Conservation (phyloP, 1,284 basidiomycete species). For the Bjerkandera adusta region DNA sequence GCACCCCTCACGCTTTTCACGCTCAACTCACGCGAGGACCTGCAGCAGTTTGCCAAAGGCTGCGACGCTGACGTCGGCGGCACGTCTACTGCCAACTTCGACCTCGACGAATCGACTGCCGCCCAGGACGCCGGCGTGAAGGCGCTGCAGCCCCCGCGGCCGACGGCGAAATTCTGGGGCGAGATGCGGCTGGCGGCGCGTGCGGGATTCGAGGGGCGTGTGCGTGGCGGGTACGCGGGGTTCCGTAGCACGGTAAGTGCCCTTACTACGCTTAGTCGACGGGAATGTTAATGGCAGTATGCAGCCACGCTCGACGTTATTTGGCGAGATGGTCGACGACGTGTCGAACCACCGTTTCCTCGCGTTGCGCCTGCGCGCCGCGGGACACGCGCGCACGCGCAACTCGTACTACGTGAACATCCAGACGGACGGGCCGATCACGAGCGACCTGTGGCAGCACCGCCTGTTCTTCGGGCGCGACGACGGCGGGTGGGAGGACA, state of each 20-base stretch:
- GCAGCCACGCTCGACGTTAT: slow-evolving; percentile 68
- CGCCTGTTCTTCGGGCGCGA: slow-evolving; percentile 72
- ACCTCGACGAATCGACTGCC: slow-evolving; percentile 48
- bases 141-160: slow-evolving; percentile 23
- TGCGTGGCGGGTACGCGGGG: slow-evolving; percentile 80
- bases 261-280: not conserved
- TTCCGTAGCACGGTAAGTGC: slow-evolving; percentile 72
- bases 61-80: slow-evolving; percentile 88
- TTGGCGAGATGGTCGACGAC: slow-evolving; percentile 81
- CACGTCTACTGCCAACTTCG: slow-evolving; percentile 69
- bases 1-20: slow-evolving; percentile 60
- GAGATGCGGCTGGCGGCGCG: slow-evolving; percentile 68
- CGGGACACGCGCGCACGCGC: slow-evolving; percentile 66
- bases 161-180: slow-evolving; percentile 70
- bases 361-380: slow-evolving; percentile 71
- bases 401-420: slow-evolving; percentile 87
- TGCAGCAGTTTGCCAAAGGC: slow-evolving; percentile 68
- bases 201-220: slow-evolving; percentile 54
- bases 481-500: slow-evolving; percentile 81
- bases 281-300: not conserved
- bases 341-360: slow-evolving; percentile 78
- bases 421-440: slow-evolving; percentile 79
- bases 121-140: slow-evolving; percentile 30
- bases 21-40: slow-evolving; percentile 57
- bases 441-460: slow-evolving; percentile 88